phyloP scores from a whole-genome alignment of 257 asterid species.

The Mitragyna speciosa region DNA sequence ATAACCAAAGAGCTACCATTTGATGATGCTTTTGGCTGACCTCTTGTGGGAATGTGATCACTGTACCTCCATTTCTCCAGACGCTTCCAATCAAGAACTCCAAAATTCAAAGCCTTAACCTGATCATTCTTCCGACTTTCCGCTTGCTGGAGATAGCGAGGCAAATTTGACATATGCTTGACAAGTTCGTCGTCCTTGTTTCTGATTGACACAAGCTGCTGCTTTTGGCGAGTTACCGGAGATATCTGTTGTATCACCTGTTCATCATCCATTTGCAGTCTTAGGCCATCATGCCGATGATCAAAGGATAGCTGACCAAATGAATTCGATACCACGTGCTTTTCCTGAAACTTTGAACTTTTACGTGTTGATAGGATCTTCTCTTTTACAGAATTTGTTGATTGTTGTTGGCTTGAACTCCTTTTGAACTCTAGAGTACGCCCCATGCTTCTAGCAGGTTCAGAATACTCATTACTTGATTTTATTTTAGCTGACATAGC shows the following conservation, averaged over 20 bases:
- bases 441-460: constrained; percentile 41
- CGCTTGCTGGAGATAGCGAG: constrained; percentile 67
- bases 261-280: constrained; percentile 28
- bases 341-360: constrained; percentile 31
- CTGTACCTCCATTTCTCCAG: constrained; percentile 84
- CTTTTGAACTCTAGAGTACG: constrained; percentile 31
- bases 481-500: constrained; percentile 32
- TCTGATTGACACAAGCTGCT: constrained; percentile 22
- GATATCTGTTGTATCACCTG: constrained; percentile 30
- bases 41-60: constrained; percentile 62
- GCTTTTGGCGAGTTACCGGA: constrained; percentile 36
- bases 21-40: constrained; percentile 41
- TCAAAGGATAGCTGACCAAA: constrained; percentile 44
- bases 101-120: constrained; percentile 83
- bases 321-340: constrained; percentile 31
- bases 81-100: constrained; percentile 91
- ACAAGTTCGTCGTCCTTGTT: constrained; percentile 72
- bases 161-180: constrained; percentile 88
- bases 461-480: constrained; percentile 29
- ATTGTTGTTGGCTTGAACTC: constrained; percentile 26
- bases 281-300: constrained; percentile 27
- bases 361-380: constrained; percentile 27
- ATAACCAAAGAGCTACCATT: constrained; percentile 34
- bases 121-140: constrained; percentile 63
- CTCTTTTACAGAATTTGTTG: constrained; percentile 28